phyloP scores from a whole-genome alignment of 805 yeast genomes.

The Teunomyces pallodes region DNA sequence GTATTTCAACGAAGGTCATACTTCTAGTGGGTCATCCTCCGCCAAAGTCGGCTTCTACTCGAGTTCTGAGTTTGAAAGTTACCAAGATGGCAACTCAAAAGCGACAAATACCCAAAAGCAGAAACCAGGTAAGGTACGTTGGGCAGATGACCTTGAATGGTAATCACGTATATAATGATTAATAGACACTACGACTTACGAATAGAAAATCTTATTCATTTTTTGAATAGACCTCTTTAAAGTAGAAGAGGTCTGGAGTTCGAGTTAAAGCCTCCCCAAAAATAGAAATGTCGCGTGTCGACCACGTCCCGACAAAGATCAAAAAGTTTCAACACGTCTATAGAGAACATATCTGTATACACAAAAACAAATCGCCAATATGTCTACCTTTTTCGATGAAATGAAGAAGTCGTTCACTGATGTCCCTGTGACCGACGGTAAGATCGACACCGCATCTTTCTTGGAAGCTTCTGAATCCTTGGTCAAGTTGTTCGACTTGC shows the following conservation, averaged over 20 bases:
- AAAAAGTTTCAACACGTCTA: background rate
- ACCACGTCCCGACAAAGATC: background rate
- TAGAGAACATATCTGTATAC: too few species aligned
- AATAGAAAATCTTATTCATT: background rate
- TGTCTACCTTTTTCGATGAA: conserved; percentile 80
- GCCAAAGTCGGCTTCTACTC: conserved; percentile 5
- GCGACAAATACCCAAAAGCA: background rate
- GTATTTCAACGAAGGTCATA: background rate
- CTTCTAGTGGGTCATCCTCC: background rate
- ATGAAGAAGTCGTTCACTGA: conserved; percentile 73
- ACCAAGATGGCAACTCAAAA: background rate
- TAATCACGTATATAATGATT: conserved; percentile 1
- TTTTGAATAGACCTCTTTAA: background rate
- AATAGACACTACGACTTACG: conserved; percentile 3
- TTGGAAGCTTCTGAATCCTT: conserved; percentile 82
- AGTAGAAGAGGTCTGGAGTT: too few species aligned
- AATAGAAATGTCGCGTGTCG: background rate
- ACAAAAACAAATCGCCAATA: conserved; percentile 13
- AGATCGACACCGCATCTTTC: conserved; percentile 72
- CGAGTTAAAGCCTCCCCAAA: background rate
- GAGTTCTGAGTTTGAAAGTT: conserved; percentile 2
- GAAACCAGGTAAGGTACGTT: conserved; percentile 16
- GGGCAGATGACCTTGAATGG: conserved; percentile 12
- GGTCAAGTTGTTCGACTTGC: conserved; percentile 76
- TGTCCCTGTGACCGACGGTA: conserved; percentile 61